Percentiles rank a stretch among this genome's conserved stretches.
Evolutionary conservation across 495 filamentous ascomycete genomes (phyloP).

Genomic region (Xylaria grammica): DNA sequence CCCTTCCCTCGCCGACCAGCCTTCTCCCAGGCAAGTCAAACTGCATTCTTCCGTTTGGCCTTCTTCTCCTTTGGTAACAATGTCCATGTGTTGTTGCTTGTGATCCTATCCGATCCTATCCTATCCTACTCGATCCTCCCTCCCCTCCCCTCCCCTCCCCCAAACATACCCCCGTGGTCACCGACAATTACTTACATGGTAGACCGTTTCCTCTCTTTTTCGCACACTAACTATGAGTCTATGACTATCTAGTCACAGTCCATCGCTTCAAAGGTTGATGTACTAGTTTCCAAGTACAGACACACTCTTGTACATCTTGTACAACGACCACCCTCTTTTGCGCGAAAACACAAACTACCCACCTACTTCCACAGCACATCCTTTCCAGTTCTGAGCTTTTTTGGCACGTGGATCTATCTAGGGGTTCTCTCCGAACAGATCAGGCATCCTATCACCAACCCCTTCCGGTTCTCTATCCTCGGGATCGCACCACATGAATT

Average conservation of each 20-base stretch:
- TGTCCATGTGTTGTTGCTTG: conserved; percentile 6
- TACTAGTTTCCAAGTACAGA: conserved; percentile 12
- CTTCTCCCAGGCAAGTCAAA: conserved; percentile 5
- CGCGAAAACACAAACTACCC: conserved; percentile 16
- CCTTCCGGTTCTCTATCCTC: conserved; percentile 3
- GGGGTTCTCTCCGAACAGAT: neutral
- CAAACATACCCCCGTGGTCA: conserved; percentile 6
- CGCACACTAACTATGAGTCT: neutral
- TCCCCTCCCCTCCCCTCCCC: neutral
- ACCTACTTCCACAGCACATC: conserved; percentile 15
- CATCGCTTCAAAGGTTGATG: conserved; percentile 14
- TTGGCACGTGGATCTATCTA: conserved; percentile 19
- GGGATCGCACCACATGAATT: neutral
- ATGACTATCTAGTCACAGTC: no score
- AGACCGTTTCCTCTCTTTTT: neutral
- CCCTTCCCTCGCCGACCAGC: conserved; percentile 19
- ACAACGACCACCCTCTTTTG: conserved; percentile 1
- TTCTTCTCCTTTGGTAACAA: conserved; percentile 12
- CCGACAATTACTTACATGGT: conserved; percentile 5
- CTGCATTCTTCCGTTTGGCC: conserved; percentile 18
- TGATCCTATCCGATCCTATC: conserved; percentile 10
- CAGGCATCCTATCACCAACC: conserved; percentile 1
- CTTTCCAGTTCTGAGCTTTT: conserved; percentile 8
- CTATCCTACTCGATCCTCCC: no score
- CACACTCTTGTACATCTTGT: neutral